Evolutionary conservation across 164 flowering plant genomes (phyloP).

Genomic region (Paratinospora sagittata): DNA sequence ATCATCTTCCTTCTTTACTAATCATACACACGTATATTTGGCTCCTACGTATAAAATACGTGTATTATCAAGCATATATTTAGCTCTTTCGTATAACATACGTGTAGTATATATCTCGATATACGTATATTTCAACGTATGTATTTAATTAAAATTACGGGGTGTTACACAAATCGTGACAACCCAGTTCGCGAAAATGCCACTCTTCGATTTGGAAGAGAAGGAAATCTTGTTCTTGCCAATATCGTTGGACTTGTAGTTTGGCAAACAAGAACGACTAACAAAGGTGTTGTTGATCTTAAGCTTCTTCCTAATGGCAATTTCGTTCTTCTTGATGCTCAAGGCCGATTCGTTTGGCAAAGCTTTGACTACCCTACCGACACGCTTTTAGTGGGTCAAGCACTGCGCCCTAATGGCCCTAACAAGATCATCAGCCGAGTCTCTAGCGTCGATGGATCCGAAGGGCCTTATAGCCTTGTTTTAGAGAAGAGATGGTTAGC

Average conservation of each 20-base stretch:
- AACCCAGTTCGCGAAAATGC: conserved; percentile 43
- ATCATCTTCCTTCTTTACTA: too few relatives aligned
- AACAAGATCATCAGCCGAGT: conserved; percentile 23
- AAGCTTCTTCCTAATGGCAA: conserved; percentile 26
- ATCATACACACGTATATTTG: too few relatives aligned
- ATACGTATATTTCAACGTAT: too few relatives aligned
- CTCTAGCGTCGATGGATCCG: conserved; percentile 16
- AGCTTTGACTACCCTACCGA: conserved; percentile 33
- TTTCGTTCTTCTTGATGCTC: conserved; percentile 22
- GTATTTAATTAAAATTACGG: too few relatives aligned
- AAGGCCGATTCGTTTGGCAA: conserved; percentile 30
- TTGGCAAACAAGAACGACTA: conserved; percentile 52
- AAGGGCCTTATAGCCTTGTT: conserved; percentile 26
- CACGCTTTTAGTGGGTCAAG: conserved; percentile 29
- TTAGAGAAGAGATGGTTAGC: conserved; percentile 14
- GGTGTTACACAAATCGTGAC: conserved; percentile 52
- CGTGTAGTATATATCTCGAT: too few relatives aligned
- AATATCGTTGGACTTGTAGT: conserved; percentile 38
- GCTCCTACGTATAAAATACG: too few relatives aligned
- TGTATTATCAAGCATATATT: too few relatives aligned
- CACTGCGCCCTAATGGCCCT: conserved; percentile 13
- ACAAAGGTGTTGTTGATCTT: conserved; percentile 30
- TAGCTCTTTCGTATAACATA: too few relatives aligned
- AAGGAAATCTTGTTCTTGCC: conserved; percentile 54
- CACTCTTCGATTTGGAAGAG: conserved; percentile 26